A percentile compares a stretch with the other conserved stretches of the same genome.
These are phyloP conservation scores for Cutaneotrichosporon cutaneum DNA, from an alignment of 1,284 basidiomycete species.

Conservation along the genomic window DNA sequence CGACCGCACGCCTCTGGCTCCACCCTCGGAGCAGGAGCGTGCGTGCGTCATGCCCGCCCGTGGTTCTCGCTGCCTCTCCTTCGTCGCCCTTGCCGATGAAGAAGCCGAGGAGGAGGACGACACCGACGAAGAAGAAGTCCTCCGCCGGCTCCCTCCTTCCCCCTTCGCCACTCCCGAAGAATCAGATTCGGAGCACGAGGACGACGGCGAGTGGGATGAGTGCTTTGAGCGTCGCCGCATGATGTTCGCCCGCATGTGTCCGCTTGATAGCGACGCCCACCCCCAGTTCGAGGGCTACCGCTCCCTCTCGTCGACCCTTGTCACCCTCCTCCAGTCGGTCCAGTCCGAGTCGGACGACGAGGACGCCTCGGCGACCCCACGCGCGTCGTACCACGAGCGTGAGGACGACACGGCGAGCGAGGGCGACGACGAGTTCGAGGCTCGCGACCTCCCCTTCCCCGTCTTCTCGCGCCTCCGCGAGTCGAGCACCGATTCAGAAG, in stretches of 20 bases:
- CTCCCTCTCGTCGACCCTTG: conserved; percentile 42
- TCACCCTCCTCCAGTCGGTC: conserved; percentile 34
- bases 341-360: conserved; percentile 17
- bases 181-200: conserved; percentile 19
- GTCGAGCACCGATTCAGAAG: conserved; percentile 21
- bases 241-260: conserved; percentile 48
- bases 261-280: conserved; percentile 22
- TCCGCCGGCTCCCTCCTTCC: conserved; percentile 15
- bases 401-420: conserved; percentile 15
- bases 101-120: conserved; percentile 18
- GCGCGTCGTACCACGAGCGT: conserved; percentile 12
- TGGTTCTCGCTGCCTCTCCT: conserved; percentile 39
- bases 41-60: conserved; percentile 51
- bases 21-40: conserved; percentile 50
- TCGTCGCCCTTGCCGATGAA: conserved; percentile 22
- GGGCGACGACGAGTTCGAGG: conserved; percentile 8
- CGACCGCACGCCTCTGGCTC: conserved; percentile 54
- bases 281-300: conserved; percentile 50
- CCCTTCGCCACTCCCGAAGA: conserved; percentile 26
- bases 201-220: conserved; percentile 39
- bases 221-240: conserved; percentile 46
- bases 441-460: conserved; percentile 3
- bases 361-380: conserved; percentile 12
- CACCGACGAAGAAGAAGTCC: conserved; percentile 12
- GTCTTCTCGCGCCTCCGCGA: conserved; percentile 19